A percentile compares a stretch with the other conserved stretches of the same genome.
Conservation (phyloP, 1,284 basidiomycete species). For the Sparassis latifolia region DNA sequence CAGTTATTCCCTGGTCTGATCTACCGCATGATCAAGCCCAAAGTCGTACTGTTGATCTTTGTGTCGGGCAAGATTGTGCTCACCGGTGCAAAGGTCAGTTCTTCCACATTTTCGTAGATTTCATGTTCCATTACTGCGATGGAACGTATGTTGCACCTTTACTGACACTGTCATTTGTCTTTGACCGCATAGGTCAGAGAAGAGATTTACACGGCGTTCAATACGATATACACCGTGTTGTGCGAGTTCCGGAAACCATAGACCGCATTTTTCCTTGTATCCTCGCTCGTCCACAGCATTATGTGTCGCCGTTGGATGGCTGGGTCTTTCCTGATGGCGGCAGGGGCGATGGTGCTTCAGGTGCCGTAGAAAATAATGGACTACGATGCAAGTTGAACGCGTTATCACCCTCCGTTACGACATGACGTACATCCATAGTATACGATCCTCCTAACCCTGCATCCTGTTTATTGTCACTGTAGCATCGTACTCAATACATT, state of each 20-base stretch:
- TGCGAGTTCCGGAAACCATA: slow-evolving; percentile 85
- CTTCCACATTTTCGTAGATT: slow-evolving; percentile 12
- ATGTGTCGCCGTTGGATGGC: neutral
- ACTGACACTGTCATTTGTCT: slow-evolving; percentile 34
- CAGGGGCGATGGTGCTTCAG: neutral
- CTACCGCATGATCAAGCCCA: slow-evolving; percentile 99
- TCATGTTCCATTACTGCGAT: slow-evolving; percentile 1
- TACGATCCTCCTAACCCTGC: slow-evolving; percentile 1
- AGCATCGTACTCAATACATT: slow-evolving; percentile 10
- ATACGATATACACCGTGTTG: slow-evolving; percentile 95
- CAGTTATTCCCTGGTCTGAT: slow-evolving; percentile 98
- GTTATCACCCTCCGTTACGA: too few species aligned
- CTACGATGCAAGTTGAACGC: neutral
- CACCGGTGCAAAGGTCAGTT: slow-evolving; percentile 91
- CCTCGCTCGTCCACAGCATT: neutral
- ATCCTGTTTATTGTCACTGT: slow-evolving; percentile 7
- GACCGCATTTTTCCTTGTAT: slow-evolving; percentile 9
- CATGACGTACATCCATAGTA: slow-evolving; percentile 3
- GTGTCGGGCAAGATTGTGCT: slow-evolving; percentile 99
- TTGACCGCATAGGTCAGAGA: slow-evolving; percentile 74
- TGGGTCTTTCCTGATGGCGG: neutral
- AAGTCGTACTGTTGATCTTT: slow-evolving; percentile 97
- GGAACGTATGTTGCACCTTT: slow-evolving; percentile 2
- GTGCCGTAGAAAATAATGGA: slow-evolving; percentile 6
- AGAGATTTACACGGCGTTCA: slow-evolving; percentile 99